These are phyloP conservation scores for Irpex lacteus DNA, from an alignment of 1,284 basidiomycete genomes.

Conservation along the genomic window DNA sequence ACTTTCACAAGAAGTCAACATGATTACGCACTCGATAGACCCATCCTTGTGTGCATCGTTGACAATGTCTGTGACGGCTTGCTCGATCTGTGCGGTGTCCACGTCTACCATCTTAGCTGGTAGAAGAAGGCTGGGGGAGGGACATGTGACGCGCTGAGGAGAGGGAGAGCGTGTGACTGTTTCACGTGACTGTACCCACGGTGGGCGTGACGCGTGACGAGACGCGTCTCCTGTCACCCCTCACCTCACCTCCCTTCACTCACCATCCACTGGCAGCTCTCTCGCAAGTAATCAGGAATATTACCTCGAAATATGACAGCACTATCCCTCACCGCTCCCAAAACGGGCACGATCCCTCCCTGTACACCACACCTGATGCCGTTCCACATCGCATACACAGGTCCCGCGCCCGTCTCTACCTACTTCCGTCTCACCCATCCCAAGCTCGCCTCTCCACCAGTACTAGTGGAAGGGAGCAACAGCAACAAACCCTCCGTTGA, in stretches of 20 bases:
- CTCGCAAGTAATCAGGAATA: not conserved
- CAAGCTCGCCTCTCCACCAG: slow-evolving; percentile 19
- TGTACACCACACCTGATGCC: slow-evolving; percentile 72
- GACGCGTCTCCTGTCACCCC: not conserved
- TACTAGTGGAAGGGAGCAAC: not conserved
- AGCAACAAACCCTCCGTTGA: not conserved
- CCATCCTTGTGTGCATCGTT: not conserved
- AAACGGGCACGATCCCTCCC: slow-evolving; percentile 24
- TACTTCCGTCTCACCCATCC: slow-evolving; percentile 59
- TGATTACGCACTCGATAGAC: slow-evolving; percentile 2
- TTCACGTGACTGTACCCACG: not conserved
- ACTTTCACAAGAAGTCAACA: not conserved
- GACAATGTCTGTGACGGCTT: not conserved
- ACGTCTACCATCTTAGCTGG: not conserved
- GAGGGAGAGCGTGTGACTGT: not conserved
- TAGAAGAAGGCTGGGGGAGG: not conserved
- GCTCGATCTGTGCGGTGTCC: not conserved
- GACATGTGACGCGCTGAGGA: not conserved
- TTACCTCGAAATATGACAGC: slow-evolving; percentile 7
- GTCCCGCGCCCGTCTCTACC: slow-evolving; percentile 67
- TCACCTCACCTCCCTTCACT: no score
- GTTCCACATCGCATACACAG: slow-evolving; percentile 70
- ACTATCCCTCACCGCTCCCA: not conserved
- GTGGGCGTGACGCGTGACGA: not conserved
- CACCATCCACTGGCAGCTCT: no score